phyloP scores from a whole-genome alignment of 495 filamentous ascomycete genomes.

The Annulohypoxylon nitens region DNA sequence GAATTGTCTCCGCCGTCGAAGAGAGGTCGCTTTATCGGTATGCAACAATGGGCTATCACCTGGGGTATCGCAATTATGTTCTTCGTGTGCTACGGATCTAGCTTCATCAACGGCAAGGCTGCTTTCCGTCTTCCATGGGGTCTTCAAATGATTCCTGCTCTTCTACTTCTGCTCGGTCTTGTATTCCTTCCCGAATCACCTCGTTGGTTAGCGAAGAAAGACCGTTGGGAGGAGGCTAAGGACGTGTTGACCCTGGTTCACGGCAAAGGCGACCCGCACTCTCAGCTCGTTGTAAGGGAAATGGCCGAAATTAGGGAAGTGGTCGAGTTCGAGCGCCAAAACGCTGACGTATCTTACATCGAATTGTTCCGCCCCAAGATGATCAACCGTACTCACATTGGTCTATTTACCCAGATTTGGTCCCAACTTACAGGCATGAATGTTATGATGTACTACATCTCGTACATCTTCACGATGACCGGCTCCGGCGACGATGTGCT shows the following conservation, averaged over 20 bases:
- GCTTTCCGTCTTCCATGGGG: slow-evolving; percentile 83
- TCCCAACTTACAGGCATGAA: slow-evolving; percentile 88
- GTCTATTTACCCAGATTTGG: slow-evolving; percentile 87
- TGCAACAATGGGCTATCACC: slow-evolving; percentile 84
- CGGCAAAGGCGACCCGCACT: slow-evolving; percentile 71
- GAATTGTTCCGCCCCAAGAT: slow-evolving; percentile 78
- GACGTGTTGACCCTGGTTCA: slow-evolving; percentile 75
- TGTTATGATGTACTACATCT: slow-evolving; percentile 80
- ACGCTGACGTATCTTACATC: slow-evolving; percentile 72
- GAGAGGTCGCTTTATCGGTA: slow-evolving; percentile 77
- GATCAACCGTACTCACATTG: slow-evolving; percentile 80
- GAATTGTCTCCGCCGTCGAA: slow-evolving; percentile 77
- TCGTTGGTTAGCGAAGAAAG: slow-evolving; percentile 80
- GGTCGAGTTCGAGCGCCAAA: slow-evolving; percentile 75
- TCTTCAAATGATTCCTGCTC: slow-evolving; percentile 78
- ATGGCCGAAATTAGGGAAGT: slow-evolving; percentile 76
- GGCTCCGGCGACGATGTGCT: slow-evolving; percentile 72
- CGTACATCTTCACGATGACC: slow-evolving; percentile 80
- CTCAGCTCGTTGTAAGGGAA: slow-evolving; percentile 73
- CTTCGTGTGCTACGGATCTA: slow-evolving; percentile 81
- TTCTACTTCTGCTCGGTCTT: slow-evolving; percentile 72
- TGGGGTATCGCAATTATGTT: slow-evolving; percentile 90
- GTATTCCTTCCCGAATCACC: slow-evolving; percentile 80
- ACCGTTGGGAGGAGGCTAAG: slow-evolving; percentile 78
- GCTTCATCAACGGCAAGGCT: slow-evolving; percentile 70